Percentiles rank a stretch among this genome's conserved stretches.
phyloP scores from a whole-genome alignment of 2,329 filamentous ascomycete species.

The Aspergillus bombycis region DNA sequence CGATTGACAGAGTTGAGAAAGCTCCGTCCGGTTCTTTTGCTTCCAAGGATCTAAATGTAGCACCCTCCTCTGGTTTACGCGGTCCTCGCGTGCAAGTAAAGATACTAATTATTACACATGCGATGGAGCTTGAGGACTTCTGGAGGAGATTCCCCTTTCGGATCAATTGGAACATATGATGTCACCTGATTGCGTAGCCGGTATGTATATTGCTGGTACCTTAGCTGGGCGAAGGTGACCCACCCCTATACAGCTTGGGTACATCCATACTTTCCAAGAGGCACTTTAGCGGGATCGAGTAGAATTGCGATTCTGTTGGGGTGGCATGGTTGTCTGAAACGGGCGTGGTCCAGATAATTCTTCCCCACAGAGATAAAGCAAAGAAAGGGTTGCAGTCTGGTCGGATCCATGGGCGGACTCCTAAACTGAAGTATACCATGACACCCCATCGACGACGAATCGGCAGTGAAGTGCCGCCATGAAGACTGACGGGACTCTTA shows the following conservation, averaged over 20 bases:
- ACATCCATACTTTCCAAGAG: background rate
- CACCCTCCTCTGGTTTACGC: conserved; percentile 1
- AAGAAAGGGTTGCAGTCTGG: background rate
- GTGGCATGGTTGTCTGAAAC: background rate
- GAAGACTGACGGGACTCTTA: background rate
- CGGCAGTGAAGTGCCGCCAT: conserved; percentile 6
- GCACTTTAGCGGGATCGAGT: background rate
- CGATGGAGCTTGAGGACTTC: background rate
- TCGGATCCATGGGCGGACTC: background rate
- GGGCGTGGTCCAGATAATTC: background rate
- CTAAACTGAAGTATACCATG: background rate
- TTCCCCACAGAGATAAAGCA: background rate
- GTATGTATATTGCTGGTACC: conserved; percentile 1
- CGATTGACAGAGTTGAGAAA: conserved; percentile 2
- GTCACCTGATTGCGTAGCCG: conserved; percentile 4
- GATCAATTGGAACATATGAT: background rate
- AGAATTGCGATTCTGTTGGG: background rate
- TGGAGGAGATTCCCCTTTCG: background rate
- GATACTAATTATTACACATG: background rate
- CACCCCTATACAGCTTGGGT: background rate
- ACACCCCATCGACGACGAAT: background rate
- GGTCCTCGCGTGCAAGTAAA: background rate
- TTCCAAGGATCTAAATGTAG: background rate
- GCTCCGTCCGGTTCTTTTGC: conserved; percentile 4
- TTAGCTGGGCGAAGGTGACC: background rate